phyloP scores from a whole-genome alignment of 441 rosid species.

The Bruguiera hainesii region DNA sequence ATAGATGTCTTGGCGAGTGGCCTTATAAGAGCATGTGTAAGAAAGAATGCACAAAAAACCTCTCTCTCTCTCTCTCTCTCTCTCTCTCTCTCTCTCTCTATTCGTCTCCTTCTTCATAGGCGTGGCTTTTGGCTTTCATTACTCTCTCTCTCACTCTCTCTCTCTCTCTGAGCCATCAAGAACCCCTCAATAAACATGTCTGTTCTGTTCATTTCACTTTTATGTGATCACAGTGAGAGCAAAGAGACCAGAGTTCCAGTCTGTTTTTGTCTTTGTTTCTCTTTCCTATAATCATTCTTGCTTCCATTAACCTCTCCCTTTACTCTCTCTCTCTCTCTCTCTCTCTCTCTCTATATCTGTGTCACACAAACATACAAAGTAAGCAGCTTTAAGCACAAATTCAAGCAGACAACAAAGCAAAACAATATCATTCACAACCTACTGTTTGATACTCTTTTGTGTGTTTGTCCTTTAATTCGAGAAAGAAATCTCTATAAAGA shows the following conservation, averaged over 20 bases:
- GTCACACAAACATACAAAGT: no score
- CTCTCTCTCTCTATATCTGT: conserved; percentile 5
- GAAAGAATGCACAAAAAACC: conserved; percentile 12
- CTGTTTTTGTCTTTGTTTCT: conserved; percentile 26
- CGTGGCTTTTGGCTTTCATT: conserved; percentile 63
- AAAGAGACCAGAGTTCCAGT: conserved; percentile 16
- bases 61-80: conserved; percentile 18
- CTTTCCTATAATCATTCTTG: conserved; percentile 24
- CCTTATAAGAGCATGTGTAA: conserved; percentile 31
- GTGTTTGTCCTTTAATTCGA: not conserved
- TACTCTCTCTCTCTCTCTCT: conserved; percentile 4
- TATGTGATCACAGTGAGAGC: conserved; percentile 9
- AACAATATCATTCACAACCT: conserved; percentile 30
- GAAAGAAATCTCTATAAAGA: conserved; percentile 8
- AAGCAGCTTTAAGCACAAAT: conserved; percentile 15
- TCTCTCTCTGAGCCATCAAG: conserved; percentile 31
- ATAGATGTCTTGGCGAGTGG: conserved; percentile 1
- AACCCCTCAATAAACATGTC: conserved; percentile 35
- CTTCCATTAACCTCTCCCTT: conserved; percentile 18
- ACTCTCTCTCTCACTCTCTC: conserved; percentile 23
- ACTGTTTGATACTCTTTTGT: conserved; percentile 29
- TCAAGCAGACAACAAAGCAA: conserved; percentile 30
- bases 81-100: conserved; percentile 14
- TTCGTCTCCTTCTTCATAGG: conserved; percentile 31
- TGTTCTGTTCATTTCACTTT: conserved; percentile 20